A percentile compares a stretch with the other conserved stretches of the same genome.
Conservation (phyloP, 192 early-diverging fungal genomes). For the Tieghemiomyces parasiticus region DNA sequence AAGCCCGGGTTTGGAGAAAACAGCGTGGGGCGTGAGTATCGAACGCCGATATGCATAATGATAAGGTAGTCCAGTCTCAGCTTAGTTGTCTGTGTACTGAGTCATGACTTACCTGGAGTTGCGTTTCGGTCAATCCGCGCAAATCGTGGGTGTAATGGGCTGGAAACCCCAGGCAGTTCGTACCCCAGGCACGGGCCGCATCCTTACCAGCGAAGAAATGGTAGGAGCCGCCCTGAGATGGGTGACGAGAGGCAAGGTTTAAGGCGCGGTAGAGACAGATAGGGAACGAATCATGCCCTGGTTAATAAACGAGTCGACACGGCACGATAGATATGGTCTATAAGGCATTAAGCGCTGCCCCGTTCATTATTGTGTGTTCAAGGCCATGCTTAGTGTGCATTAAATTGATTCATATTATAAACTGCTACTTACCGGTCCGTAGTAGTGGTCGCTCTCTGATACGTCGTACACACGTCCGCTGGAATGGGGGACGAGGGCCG, state of each 20-base stretch:
- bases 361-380: no score
- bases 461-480: slow-evolving; percentile 95
- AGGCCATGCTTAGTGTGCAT: no score
- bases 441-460: slow-evolving; percentile 52
- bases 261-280: slow-evolving; percentile 1
- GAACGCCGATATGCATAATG: not conserved
- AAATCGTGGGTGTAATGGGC: slow-evolving; percentile 90
- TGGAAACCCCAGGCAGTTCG: slow-evolving; percentile 70
- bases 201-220: slow-evolving; percentile 81
- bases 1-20: not conserved
- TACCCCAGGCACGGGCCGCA: slow-evolving; percentile 85
- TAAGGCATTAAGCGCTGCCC: no score
- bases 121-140: slow-evolving; percentile 55
- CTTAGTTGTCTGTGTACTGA: not conserved
- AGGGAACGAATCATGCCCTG: not conserved
- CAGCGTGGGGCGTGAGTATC: not conserved
- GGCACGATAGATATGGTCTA: no score
- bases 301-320: no score
- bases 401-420: not conserved
- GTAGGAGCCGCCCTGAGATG: slow-evolving; percentile 55
- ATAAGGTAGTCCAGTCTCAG: not conserved
- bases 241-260: no score
- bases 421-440: slow-evolving; percentile 45
- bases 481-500: no score
- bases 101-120: slow-evolving; percentile 49